Conservation (phyloP, 495 filamentous ascomycete genomes). For the Xylaria grammica region DNA sequence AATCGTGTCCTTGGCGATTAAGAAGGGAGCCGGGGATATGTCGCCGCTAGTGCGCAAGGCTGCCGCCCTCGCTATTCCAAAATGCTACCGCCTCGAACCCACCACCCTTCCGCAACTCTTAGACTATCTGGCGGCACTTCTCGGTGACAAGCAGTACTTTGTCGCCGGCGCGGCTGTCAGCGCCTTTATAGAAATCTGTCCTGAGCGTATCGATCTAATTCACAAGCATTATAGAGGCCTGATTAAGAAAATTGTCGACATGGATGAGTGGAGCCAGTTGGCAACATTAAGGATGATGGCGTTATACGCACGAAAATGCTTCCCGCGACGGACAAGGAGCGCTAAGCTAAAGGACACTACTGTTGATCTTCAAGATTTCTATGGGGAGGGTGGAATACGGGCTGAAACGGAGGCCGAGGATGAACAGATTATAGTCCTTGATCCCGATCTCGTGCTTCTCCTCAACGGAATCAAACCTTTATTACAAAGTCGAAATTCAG, state of each 20-base stretch:
- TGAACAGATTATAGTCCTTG: constrained; percentile 66
- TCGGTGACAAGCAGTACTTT: constrained; percentile 92
- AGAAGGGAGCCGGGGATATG: constrained; percentile 90
- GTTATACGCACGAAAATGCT: constrained; percentile 84
- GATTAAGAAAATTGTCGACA: constrained; percentile 90
- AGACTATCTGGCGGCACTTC: constrained; percentile 74
- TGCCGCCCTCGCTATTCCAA: constrained; percentile 93
- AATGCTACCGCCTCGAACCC: constrained; percentile 94
- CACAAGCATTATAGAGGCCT: constrained; percentile 87
- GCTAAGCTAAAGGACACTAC: constrained; percentile 42
- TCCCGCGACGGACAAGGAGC: constrained; percentile 72
- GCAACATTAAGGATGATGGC: constrained; percentile 80
- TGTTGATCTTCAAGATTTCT: constrained; percentile 70
- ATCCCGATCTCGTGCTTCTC: constrained; percentile 84
- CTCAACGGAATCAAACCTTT: constrained; percentile 79
- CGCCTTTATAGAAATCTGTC: constrained; percentile 88
- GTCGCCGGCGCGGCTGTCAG: constrained; percentile 90
- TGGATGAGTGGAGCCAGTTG: constrained; percentile 98
- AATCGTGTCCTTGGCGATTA: constrained; percentile 95
- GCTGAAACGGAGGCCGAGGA: constrained; percentile 52
- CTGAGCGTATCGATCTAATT: constrained; percentile 81
- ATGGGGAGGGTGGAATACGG: constrained; percentile 61
- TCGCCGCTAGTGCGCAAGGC: constrained; percentile 91
- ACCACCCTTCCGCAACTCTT: constrained; percentile 80
- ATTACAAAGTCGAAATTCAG: constrained; percentile 90